Base-by-base conservation (phyloP, 2,329 filamentous ascomycete genomes). In the Gnomoniopsis smithogilvyi region DNA sequence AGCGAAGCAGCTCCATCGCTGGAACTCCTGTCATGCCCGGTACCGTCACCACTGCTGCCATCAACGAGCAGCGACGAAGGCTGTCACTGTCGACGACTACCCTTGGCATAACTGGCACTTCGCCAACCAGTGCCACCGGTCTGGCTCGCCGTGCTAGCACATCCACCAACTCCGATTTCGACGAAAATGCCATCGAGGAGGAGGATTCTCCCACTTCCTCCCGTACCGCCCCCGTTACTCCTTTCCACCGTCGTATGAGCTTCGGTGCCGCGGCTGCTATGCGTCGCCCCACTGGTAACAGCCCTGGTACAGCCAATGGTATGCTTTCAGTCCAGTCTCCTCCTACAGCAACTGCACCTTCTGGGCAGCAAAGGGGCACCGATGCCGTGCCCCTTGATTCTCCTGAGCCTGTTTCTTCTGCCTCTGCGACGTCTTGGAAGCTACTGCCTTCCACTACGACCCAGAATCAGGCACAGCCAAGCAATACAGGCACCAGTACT, bases 181-280 rank as follows among this genome's bases (percentile, higher is more conserved):
- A 93, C 64, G 90, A 93, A 73, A 88, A 76, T 66, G 89, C 88
- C 51, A 82, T 89, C 62, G 88, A 91, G 63, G 90, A 93, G 61
- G 84, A 87, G 46, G 84, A 87, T 22, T 76, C 78, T 56, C 74
- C 78, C 43, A 72, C 77, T n/a, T 71, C 74, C 54, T 70, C 78
- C 43, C 83, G 80, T 68, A 84, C 82, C 65, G 80, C 82, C 17
- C 87, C 91, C 36, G 82, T 79, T 55, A 90, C 89, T 14, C 91
- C 92, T 36, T 94, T 93, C 70, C 84, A 84, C 61, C 88, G 93
- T 66, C 89, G 93, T 60, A 87, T 96, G 79, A 97, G 93, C 75
- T 96, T 96, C 69, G 93, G 94, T 62, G 89, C 89, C 62, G 43
- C 60, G 15, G 86, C 92, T 72, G 90, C 90, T 64, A 80, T 92